A percentile compares a stretch with the other conserved stretches of the same genome.
Evolutionary conservation across 164 flowering plant species (phyloP).

Genomic region (Dillenia suffruticosa): DNA sequence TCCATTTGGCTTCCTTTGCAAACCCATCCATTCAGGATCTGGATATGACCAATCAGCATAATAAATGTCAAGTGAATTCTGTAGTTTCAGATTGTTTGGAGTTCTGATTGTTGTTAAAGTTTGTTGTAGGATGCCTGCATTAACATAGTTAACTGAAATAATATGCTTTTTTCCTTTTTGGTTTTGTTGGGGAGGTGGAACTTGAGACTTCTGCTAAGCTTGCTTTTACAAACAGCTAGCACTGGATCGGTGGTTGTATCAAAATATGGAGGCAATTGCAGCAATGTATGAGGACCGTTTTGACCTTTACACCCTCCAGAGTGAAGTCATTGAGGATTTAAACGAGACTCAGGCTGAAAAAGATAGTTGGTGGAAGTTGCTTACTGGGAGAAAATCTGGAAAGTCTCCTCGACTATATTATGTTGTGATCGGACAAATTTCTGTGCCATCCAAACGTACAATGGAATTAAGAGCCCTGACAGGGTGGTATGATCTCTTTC

Average conservation of each 20-base stretch:
- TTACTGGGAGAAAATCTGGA: slow-evolving; percentile 28
- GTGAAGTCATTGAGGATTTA: slow-evolving; percentile 27
- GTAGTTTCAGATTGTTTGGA: too few relatives aligned
- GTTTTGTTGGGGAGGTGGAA: too few relatives aligned
- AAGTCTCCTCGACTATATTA: slow-evolving; percentile 23
- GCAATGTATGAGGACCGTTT: slow-evolving; percentile 95
- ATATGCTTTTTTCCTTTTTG: too few relatives aligned
- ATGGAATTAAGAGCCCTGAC: slow-evolving; percentile 73
- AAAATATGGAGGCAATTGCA: slow-evolving; percentile 68
- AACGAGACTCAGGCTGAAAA: slow-evolving; percentile 22
- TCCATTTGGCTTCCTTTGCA: too few relatives aligned
- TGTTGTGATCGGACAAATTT: slow-evolving; percentile 40
- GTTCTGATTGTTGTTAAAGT: too few relatives aligned
- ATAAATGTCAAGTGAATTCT: too few relatives aligned
- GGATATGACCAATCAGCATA: too few relatives aligned
- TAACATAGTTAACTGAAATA: too few relatives aligned
- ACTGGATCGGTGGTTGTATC: slow-evolving; percentile 77
- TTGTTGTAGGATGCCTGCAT: too few relatives aligned
- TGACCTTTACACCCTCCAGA: slow-evolving; percentile 57
- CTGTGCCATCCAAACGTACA: slow-evolving; percentile 76
- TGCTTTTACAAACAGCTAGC: slow-evolving; percentile 52
- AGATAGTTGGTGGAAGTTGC: slow-evolving; percentile 62
- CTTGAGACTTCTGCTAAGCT: too few relatives aligned
- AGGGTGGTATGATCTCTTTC: slow-evolving; percentile 65
- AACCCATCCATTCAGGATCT: too few relatives aligned